Conservation (phyloP, 768 basidiomycete species). For the Trametes sanguinea region DNA sequence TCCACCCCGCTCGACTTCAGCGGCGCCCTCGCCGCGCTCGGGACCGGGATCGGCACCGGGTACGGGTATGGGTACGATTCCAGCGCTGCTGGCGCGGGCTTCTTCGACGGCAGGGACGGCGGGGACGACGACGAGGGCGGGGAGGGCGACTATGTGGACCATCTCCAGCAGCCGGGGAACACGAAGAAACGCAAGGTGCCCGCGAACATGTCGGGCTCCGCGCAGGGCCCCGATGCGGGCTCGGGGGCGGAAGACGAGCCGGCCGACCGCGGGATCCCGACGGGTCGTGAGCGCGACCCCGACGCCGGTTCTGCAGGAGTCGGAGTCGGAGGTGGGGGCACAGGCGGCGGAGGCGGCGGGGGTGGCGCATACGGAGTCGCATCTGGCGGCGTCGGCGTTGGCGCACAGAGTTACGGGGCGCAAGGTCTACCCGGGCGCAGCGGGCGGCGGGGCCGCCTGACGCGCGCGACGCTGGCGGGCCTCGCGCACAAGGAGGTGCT, state of each 20-base stretch:
- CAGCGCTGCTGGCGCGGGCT: constrained; percentile 38
- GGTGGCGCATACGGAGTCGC: constrained; percentile 1
- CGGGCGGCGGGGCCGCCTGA: constrained; percentile 47
- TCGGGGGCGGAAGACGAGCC: constrained; percentile 48
- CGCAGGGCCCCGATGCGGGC: constrained; percentile 44
- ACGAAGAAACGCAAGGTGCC: constrained; percentile 91
- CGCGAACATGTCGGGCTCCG: constrained; percentile 49
- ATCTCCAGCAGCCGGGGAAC: constrained; percentile 75
- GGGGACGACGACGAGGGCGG: constrained; percentile 53
- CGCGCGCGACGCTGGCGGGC: constrained; percentile 64
- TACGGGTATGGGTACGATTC: constrained; percentile 17
- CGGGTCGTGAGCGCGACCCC: constrained; percentile 30
- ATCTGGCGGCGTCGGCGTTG: not conserved
- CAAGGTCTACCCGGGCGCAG: constrained; percentile 7
- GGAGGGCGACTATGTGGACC: constrained; percentile 67
- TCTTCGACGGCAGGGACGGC: constrained; percentile 18
- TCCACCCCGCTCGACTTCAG: constrained; percentile 31
- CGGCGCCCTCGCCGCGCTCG: constrained; percentile 20
- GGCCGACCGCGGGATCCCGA: constrained; percentile 32
- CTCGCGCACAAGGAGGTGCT: constrained; percentile 76
- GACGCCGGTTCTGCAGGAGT: not conserved
- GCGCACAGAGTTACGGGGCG: not conserved
- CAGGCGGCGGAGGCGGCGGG: constrained; percentile 36
- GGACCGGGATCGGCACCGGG: constrained; percentile 37
- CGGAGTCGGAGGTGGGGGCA: constrained; percentile 40